Base-by-base conservation (phyloP, 768 basidiomycete species). In the Mycena capillaripes region DNA sequence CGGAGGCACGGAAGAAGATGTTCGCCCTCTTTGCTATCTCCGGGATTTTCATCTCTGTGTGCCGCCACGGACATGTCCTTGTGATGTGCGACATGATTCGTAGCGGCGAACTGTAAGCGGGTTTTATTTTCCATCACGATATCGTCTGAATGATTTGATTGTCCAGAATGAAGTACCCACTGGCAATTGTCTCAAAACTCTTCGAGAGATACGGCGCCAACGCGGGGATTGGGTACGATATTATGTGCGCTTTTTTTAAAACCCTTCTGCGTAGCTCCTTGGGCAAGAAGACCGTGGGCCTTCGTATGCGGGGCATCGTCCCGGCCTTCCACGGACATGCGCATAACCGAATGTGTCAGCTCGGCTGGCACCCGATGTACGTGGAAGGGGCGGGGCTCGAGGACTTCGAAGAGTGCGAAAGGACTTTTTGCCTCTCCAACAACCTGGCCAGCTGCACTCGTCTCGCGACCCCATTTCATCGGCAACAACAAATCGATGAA, bases 51-150 rank as follows among this genome's bases (percentile, higher is more conserved):
- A 32, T 82, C 4, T 42, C 67, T 2, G 72, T 79, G 2, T 81
- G 81, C 58, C 74, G 75, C 0, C 81, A 82, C 70, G 79, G 81
- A 5, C n/a, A n/a, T n/a, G n/a, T n/a, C n/a, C n/a, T n/a, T n/a
- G n/a, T n/a, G n/a, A n/a, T n/a, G n/a, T n/a, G 75, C 65, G 78
- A 82, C 60, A 82, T 79, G 78, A 73, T 79, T 19, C 65, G 66
- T n/a, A 79, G 79, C 30, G 77, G 78, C 1, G 79, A 81, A 67
- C 55, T 80, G 78, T 81, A 61, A 62, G 76, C 30, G 21, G 70
- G 23, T 62, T 53, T 58, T 27, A 38, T 56, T 12, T 52, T 34
- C 36, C 25, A n/a, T 16, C 21, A 30, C 9, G 36, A 44, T 50
- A 53, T 32, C 19, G 50, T 34, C 27, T 57, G 12, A 44, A 11